A percentile compares a stretch with the other conserved stretches of the same genome.
Evolutionary conservation across 108 stramenopile species (phyloP).

Genomic region (Cyclotella atomus): DNA sequence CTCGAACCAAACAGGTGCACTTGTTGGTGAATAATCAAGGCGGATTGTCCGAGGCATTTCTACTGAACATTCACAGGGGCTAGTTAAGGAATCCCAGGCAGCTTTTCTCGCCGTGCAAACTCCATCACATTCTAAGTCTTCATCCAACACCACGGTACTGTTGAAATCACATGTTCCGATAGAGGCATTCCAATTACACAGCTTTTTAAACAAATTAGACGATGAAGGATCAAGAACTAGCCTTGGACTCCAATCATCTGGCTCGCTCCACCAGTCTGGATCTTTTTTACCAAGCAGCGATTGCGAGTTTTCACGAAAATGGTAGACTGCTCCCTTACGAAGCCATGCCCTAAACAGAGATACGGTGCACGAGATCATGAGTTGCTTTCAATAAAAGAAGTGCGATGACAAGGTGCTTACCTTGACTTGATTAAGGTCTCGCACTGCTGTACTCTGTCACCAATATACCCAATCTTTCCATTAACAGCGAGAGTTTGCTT

Average conservation of each 20-base stretch:
- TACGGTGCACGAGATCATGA: neutral
- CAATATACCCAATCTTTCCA: conserved; percentile 14
- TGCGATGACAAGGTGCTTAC: neutral
- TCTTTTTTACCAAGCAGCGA: conserved; percentile 24
- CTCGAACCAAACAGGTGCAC: conserved; percentile 34
- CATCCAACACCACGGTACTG: conserved; percentile 31
- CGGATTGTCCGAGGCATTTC: conserved; percentile 39
- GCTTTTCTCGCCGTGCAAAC: conserved; percentile 13
- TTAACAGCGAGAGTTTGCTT: conserved; percentile 5
- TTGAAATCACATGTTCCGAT: conserved; percentile 19
- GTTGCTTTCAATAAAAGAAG: neutral
- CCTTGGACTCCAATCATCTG: conserved; percentile 17
- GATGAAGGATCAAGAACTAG: conserved; percentile 16
- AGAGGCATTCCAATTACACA: conserved; percentile 22
- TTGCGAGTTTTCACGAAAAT: conserved; percentile 27
- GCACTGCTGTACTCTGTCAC: conserved; percentile 17
- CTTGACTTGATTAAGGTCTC: neutral
- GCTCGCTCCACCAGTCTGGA: conserved; percentile 22
- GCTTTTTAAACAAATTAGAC: conserved; percentile 28
- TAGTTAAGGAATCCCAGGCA: conserved; percentile 12
- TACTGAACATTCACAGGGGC: conserved; percentile 30
- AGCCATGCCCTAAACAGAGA: conserved; percentile 24
- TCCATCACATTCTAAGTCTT: conserved; percentile 29
- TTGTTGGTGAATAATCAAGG: conserved; percentile 29
- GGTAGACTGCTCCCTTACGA: conserved; percentile 31